Base-by-base conservation (phyloP, 2,329 filamentous ascomycete genomes). In the Monilinia vaccinii-corymbosi region DNA sequence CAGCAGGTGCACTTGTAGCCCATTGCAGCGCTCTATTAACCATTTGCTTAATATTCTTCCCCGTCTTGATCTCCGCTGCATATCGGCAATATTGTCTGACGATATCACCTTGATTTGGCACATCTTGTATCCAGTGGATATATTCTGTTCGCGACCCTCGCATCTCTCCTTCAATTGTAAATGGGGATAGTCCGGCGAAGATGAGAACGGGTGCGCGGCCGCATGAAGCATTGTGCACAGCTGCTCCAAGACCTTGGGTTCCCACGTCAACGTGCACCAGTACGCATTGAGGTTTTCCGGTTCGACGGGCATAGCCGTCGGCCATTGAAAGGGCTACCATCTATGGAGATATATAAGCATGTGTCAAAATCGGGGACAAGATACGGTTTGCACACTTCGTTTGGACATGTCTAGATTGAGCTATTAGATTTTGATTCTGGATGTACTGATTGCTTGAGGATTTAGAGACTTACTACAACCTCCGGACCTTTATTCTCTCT, bases 51-150 rank as follows among this genome's bases (percentile, higher is more conserved):
- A 90, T 79, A 66, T 90, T 90, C 70, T 81, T 81, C 1, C 86
- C 87, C 0, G 82, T 82, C 71, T 87, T 88, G 71, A 91, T 83
- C 71, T 91, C 87, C 2, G 78, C 85, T 0, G 81, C 77, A 65
- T 89, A 90, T 44, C 87, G 78, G 69, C 87, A 90, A 68, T 90
- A 91, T 70, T 90, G 87, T 0, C 79, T 75, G 9, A 91, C 80
- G 52, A 91, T 89, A 66, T 83, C 79, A 69, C 87, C 87, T 71
- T 91, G 87, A 66, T 91, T 87, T 0, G 84, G 87, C 3, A 89
- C 84, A 71, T 91, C 87, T 68, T 91, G 87, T 34, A 90, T 86
- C 86, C 86, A 91, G 68, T 91, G 87, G 66, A 89, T 89, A 68
- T 88, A 90, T 71, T 91, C 87, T 0, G 87, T 89, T 60, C 87